Evolutionary conservation across 164 flowering plant species (phyloP), one percentile per base, ranked within the genome.

Genomic region (Kalanchoe fedtschenkoi): DNA sequence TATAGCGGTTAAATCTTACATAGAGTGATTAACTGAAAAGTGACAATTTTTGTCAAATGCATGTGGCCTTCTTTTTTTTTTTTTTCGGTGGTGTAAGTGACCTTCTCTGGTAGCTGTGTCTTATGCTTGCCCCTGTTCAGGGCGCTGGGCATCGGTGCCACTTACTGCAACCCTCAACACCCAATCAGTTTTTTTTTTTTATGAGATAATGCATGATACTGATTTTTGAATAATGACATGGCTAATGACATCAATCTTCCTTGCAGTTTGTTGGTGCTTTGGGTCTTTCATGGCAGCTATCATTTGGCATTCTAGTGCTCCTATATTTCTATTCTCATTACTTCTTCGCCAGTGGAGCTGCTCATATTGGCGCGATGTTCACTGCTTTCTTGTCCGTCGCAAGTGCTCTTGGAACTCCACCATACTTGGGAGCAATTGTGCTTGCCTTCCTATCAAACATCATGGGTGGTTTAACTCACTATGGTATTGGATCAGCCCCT

Each of bases 281-380:
- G 60, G 97, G 96, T 61, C 84, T 91, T 51, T 79, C 90, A 58
- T 91, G 96, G 97, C 96, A 89, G 64, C 68, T 70, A 34, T 87
- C 97, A 3, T 91, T 91, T 30, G 92, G 96, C 67, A 87, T 91
- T 65, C 78, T 91, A 65, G 88, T 89, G 63, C 81, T 89, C 16
- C 91, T 89, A 62, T 91, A 91, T 72, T 91, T 85, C 88, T 89
- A 87, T 80, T 80, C 92, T 22, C 98, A 91, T 70, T 91, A 89
- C 73, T 89, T 91, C 79, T 91, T 91, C 53, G 98, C 98, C 0
- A 91, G 96, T 70, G 96, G 96, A 29, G 96, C 98, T 19, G 98
- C 96, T 60, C 96, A 91, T 62, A 87, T 91, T 26, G 98, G 98
- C 54, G 98, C 98, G 55, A 89, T 92, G 96, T 89, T 87, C 67